Evolutionary conservation across 2,329 filamentous ascomycete species (phyloP).

Genomic region (Teratosphaeria epicoccoides): DNA sequence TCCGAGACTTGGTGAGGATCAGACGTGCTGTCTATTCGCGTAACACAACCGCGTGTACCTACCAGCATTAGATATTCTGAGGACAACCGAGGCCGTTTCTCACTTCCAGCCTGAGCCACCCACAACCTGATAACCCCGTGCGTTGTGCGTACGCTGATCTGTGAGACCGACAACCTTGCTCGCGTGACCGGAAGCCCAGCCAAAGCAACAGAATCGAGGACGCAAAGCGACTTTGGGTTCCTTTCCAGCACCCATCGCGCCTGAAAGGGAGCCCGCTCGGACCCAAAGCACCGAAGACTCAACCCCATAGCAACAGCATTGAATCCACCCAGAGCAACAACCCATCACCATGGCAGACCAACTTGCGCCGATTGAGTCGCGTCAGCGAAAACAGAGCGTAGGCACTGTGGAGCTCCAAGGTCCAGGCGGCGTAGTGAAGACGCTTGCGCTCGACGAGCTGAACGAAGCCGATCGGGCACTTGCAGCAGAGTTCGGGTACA

Average conservation of each 20-base stretch:
- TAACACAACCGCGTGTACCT: neutral
- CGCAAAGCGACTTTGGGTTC: neutral
- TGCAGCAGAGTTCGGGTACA: constrained; percentile 23
- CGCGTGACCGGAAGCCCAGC: neutral
- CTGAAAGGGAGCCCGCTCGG: too few relatives aligned
- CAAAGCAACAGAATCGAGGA: neutral
- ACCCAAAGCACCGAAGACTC: constrained; percentile 2
- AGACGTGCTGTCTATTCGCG: neutral
- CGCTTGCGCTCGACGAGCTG: constrained; percentile 14
- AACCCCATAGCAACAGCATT: neutral
- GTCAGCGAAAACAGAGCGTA: constrained; percentile 4
- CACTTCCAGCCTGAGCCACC: neutral
- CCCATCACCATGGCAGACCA: constrained; percentile 6
- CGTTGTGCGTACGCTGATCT: neutral
- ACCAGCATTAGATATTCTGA: neutral
- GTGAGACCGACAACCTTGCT: neutral
- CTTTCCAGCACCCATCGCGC: neutral
- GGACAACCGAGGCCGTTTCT: neutral
- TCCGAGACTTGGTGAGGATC: neutral
- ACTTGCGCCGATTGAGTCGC: constrained; percentile 3
- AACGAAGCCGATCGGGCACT: constrained; percentile 18
- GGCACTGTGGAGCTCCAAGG: constrained; percentile 8
- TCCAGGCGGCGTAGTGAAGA: constrained; percentile 8
- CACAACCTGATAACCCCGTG: neutral
- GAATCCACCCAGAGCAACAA: neutral